phyloP scores from a whole-genome alignment of 805 yeast genomes.

The Suhomyces sp. region DNA sequence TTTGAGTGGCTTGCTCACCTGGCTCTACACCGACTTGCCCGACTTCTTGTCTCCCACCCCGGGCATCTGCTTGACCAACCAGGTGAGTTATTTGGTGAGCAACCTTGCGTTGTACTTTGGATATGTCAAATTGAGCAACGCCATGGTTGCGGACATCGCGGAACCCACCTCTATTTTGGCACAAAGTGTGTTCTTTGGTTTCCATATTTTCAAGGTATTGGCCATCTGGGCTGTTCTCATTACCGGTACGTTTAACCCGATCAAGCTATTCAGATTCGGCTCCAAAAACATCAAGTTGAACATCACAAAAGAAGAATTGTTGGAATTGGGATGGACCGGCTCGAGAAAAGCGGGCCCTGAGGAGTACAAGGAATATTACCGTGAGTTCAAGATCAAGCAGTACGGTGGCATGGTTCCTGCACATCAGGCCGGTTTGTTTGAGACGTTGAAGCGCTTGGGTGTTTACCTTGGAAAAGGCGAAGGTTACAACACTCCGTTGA shows the following conservation, averaged over 20 bases:
- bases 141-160: slow-evolving; percentile 48
- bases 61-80: slow-evolving; percentile 74
- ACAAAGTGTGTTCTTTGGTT: slow-evolving; percentile 65
- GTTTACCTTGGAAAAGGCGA: slow-evolving; percentile 69
- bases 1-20: slow-evolving; percentile 44
- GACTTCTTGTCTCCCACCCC: slow-evolving; percentile 90
- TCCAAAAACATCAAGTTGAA: slow-evolving; percentile 25
- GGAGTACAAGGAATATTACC: slow-evolving; percentile 67
- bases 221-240: slow-evolving; percentile 56
- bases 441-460: slow-evolving; percentile 56
- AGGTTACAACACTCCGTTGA: slow-evolving; percentile 68
- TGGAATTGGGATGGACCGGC: slow-evolving; percentile 92
- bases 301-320: slow-evolving; percentile 53
- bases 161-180: slow-evolving; percentile 39
- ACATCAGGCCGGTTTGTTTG: slow-evolving; percentile 67
- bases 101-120: slow-evolving; percentile 32
- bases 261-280: slow-evolving; percentile 31
- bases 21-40: slow-evolving; percentile 95
- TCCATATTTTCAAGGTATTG: slow-evolving; percentile 65
- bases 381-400: slow-evolving; percentile 58
- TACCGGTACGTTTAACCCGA: slow-evolving; percentile 79
- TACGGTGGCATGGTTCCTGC: slow-evolving; percentile 79
- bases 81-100: slow-evolving; percentile 31
- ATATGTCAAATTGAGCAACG: slow-evolving; percentile 40
- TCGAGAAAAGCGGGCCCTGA: slow-evolving; percentile 67